Evolutionary conservation across 345 rosid species (phyloP), one percentile per base, ranked within the genome.

Genomic region (Stellera chamaejasme): DNA sequence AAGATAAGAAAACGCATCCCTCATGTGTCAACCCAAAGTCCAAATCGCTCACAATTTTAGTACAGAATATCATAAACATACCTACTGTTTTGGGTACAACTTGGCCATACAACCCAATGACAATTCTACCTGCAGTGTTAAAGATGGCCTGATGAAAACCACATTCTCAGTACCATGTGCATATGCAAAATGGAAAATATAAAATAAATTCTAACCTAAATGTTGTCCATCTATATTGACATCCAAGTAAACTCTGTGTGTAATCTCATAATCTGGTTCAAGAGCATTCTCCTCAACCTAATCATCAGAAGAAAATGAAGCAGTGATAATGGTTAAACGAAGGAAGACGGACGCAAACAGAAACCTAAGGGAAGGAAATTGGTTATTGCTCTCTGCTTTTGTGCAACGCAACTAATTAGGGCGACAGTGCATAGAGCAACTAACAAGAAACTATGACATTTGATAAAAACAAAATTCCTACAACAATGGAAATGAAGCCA

Each of bases 31-130:
- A 5, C 57, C 26, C 19, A 12, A 45, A 45, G 11, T 28, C 23
- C 45, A 10, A 12, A 26, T 50, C 19, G 36, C 27, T 27, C 47
- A 48, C 62, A 27, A 12, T 26, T 50, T 23, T 23, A 2, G 52
- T 43, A 10, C 16, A 46, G 45, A 61, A 69, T 41, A 64, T 69
- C 42, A 55, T 54, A 56, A 45, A 57, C 82, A 68, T 79, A 89
- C 99, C 99, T 62, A 82, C 99, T 57, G 97, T 93, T 80, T 77
- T 89, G 25, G 97, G 96, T 56, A 83, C 99, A 71, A 72, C 82
- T 67, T 69, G 55, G 48, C 99, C 99, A 70, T 93, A 89, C 65
- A 93, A 71, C 69, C 99, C 99, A 72, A 87, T 80, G 64, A 93
- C 78, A 13, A 93, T 93, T 72, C 99, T 87, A 70, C 99, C 99